Evolutionary conservation across 208 protist species (phyloP), one percentile per base, ranked within the genome.

Genomic region (Trypanosoma caninum): DNA sequence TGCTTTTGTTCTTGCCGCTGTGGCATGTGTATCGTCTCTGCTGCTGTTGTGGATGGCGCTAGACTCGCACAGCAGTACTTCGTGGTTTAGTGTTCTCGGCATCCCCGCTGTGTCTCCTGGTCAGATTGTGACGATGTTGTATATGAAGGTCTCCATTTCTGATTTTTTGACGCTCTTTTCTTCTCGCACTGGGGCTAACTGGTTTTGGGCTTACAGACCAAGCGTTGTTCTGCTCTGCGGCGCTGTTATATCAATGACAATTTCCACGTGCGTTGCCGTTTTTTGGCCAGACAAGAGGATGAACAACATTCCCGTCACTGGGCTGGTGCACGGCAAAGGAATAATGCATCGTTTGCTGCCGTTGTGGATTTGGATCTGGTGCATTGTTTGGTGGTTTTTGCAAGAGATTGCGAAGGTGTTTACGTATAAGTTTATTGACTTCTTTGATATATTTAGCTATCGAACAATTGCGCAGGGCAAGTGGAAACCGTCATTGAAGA

Each of bases 101-200:
- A 54, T 82, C 8, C 72, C 79, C 10, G 47, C 65, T 18, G 35
- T 80, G 16, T 60, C 75, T 25, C 59, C 72, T 28, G 68, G 62
- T 9, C 48, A 82, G 28, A 78, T 83, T 55, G 71, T 78, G 20
- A 78, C 69, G 7, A 64, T 76, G 53, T 60, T 87, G 33, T 84
- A 83, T 40, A 51, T 87, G 1, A 80, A 87, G 70, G 63, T 84
- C 18, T 80, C 80, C 16, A 54, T 87, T 30, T 80, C 74, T 27
- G 69, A 80, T 65, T 78, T 76, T 56, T 41, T 87, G 3, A 81
- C 76, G 16, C 65, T 87, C 18, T 83, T 87, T 51, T 72, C 72
- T 0, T 48, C 64, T 23, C 61, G 80, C 40, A 80, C 74, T 10
- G 60, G 66, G 16, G 16, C 51, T 0, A 56, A 59, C 10, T 53